Evolutionary conservation across 2,329 filamentous ascomycete species (phyloP).

Genomic region (Pleoardoris graminearum): DNA sequence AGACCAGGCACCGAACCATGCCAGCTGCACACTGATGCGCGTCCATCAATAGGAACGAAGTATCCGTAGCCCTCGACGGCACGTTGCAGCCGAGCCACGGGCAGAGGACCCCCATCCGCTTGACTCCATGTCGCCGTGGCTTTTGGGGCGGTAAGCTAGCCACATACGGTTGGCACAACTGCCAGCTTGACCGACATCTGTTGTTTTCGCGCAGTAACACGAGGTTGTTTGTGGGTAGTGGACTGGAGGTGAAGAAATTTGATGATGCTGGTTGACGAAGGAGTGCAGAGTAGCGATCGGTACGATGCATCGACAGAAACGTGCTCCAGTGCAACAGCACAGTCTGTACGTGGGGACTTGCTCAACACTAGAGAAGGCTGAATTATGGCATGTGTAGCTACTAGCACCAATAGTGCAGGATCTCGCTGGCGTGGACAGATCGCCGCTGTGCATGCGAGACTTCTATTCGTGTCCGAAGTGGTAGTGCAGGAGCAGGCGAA

Average conservation of each 20-base stretch:
- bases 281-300: conserved; percentile 7
- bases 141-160: conserved; percentile 27
- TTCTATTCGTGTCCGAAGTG: background rate
- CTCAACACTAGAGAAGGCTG: background rate
- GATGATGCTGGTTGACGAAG: background rate
- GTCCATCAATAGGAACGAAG: conserved; percentile 12
- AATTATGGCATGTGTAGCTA: background rate
- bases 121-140: conserved; percentile 20
- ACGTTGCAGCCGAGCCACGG: conserved; percentile 8
- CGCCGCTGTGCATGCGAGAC: too few relatives aligned
- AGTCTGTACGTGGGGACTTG: background rate
- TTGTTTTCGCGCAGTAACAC: conserved; percentile 8
- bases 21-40: conserved; percentile 24
- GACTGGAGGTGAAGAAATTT: conserved; percentile 16
- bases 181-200: conserved; percentile 40
- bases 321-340: background rate
- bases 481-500: background rate
- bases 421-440: background rate
- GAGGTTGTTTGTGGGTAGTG: background rate
- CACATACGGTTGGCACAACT: conserved; percentile 15
- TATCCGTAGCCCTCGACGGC: conserved; percentile 6
- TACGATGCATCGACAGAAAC: background rate
- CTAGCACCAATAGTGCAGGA: background rate
- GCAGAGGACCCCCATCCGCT: conserved; percentile 21
- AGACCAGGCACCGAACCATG: conserved; percentile 19